These are phyloP conservation scores for Paecilomyces fulvus DNA, from an alignment of 2,329 filamentous ascomycete species.

Conservation along the genomic window DNA sequence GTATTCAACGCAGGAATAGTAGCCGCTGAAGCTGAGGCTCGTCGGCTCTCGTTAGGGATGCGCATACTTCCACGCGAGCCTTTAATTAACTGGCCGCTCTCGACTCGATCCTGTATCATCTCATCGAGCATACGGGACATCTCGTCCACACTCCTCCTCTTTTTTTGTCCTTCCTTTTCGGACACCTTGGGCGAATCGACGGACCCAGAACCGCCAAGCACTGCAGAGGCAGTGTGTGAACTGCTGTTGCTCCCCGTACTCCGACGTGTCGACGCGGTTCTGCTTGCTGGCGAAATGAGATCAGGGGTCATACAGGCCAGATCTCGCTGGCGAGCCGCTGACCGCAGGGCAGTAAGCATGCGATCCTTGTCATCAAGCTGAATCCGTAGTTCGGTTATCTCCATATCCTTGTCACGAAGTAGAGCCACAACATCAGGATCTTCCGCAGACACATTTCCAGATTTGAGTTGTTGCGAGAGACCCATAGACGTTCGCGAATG, in stretches of 20 bases:
- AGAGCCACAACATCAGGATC: slow-evolving; percentile 65
- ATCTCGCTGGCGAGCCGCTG: slow-evolving; percentile 76
- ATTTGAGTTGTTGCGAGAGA: slow-evolving; percentile 49
- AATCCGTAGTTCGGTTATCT: slow-evolving; percentile 84
- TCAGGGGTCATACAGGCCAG: slow-evolving; percentile 55
- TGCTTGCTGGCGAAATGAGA: slow-evolving; percentile 21
- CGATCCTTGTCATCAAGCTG: slow-evolving; percentile 89
- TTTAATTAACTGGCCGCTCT: slow-evolving; percentile 63
- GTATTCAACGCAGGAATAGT: slow-evolving; percentile 18
- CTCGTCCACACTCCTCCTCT: slow-evolving; percentile 70
- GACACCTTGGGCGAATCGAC: slow-evolving; percentile 22
- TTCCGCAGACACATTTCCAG: slow-evolving; percentile 63
- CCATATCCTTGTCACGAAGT: slow-evolving; percentile 80
- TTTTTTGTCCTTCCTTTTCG: slow-evolving; percentile 39
- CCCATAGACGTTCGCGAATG: slow-evolving; percentile 78
- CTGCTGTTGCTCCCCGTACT: slow-evolving; percentile 23
- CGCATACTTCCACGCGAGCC: slow-evolving; percentile 59
- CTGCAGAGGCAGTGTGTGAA: slow-evolving; percentile 14
- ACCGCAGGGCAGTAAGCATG: slow-evolving; percentile 81
- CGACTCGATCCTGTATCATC: slow-evolving; percentile 87
- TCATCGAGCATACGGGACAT: slow-evolving; percentile 91
- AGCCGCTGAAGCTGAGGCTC: slow-evolving; percentile 20
- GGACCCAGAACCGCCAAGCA: slow-evolving; percentile 14
- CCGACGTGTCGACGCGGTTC: slow-evolving; percentile 18
- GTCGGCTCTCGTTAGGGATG: slow-evolving; percentile 38